A percentile compares a stretch with the other conserved stretches of the same genome.
Evolutionary conservation across 2,329 filamentous ascomycete species (phyloP).

Genomic region (Aspergillus sp.): DNA sequence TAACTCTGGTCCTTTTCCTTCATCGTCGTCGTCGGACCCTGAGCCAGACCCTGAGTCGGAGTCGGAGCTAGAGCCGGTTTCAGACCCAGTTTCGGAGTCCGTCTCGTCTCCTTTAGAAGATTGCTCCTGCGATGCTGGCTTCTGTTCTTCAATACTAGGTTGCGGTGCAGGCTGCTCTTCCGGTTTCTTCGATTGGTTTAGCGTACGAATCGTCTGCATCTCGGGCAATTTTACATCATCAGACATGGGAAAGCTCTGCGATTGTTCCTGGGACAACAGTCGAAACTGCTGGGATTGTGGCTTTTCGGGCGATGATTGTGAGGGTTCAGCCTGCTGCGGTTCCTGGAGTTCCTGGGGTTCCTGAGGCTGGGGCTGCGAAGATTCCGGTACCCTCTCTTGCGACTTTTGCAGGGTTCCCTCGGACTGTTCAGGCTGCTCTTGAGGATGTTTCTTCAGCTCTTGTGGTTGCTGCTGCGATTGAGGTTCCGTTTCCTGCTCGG

Average conservation of each 20-base stretch:
- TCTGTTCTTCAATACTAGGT: neutral
- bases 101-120: slow-evolving; percentile 1
- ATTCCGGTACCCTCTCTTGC: neutral
- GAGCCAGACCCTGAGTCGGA: slow-evolving; percentile 3
- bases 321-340: neutral
- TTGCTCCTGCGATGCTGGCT: neutral
- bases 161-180: neutral
- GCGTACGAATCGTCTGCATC: neutral
- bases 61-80: neutral
- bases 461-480: neutral
- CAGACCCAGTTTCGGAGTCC: no score
- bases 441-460: neutral
- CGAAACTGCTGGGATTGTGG: neutral
- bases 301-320: neutral
- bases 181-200: neutral
- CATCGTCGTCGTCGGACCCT: slow-evolving; percentile 1
- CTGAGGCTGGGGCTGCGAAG: neutral
- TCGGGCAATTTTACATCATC: neutral
- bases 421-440: neutral
- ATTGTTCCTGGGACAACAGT: neutral
- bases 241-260: neutral
- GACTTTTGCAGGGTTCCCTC: neutral
- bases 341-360: neutral
- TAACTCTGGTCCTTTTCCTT: neutral
- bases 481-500: neutral